These are phyloP conservation scores for Phytopythium montanum DNA, from an alignment of 352 stramenopile species.

Conservation along the genomic window DNA sequence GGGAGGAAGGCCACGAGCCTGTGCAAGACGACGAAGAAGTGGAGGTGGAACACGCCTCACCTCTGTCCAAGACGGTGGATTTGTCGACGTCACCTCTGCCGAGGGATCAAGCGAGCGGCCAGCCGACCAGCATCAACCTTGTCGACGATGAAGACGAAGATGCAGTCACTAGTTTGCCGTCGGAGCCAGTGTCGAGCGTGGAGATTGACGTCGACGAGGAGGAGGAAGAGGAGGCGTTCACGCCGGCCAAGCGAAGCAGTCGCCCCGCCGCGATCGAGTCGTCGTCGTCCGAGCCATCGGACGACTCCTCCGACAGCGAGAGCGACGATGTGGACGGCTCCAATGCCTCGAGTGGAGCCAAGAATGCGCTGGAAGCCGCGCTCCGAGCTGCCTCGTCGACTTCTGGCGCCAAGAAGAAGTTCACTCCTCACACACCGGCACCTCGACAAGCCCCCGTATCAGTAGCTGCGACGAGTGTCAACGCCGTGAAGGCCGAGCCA, in stretches of 20 bases:
- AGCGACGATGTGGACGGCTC: slow-evolving; percentile 21
- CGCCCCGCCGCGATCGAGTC: slow-evolving; percentile 11
- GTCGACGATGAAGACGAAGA: slow-evolving; percentile 17
- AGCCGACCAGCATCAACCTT: neutral
- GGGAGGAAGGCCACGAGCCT: neutral
- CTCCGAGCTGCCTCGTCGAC: slow-evolving; percentile 30
- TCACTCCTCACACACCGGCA: neutral
- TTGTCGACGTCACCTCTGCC: neutral
- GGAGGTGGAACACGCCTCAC: neutral
- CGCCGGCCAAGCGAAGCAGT: slow-evolving; percentile 11
- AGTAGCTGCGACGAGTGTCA: slow-evolving; percentile 8
- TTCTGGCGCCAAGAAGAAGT: slow-evolving; percentile 5
- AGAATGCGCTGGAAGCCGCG: slow-evolving; percentile 57
- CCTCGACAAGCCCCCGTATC: neutral
- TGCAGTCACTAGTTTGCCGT: neutral
- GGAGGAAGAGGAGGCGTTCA: slow-evolving; percentile 17
- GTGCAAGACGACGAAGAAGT: neutral
- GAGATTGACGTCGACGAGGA: slow-evolving; percentile 15
- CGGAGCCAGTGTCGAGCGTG: neutral
- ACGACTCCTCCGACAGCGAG: slow-evolving; percentile 24
- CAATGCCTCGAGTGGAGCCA: slow-evolving; percentile 4
- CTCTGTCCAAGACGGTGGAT: neutral
- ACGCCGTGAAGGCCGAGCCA: slow-evolving; percentile 4
- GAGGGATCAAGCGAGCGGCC: neutral
- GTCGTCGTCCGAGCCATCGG: slow-evolving; percentile 13